A percentile compares a stretch with the other conserved stretches of the same genome.
phyloP scores from a whole-genome alignment of 2,329 filamentous ascomycete species.

The Cladosporium cucumerinum region DNA sequence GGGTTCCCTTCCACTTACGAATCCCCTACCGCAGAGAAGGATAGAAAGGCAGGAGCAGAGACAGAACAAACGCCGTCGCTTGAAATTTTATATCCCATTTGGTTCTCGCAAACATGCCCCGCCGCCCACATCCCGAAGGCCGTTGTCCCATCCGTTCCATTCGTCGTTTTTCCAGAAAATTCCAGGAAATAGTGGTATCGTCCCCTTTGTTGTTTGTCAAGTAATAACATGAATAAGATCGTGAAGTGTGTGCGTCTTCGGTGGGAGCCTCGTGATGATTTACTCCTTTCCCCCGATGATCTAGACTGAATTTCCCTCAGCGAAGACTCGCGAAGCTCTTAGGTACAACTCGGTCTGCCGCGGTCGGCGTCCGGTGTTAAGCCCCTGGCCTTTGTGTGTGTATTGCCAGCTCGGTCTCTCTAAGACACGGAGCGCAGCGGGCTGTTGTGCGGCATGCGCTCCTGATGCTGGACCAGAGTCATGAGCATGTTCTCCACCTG shows the following conservation, averaged over 20 bases:
- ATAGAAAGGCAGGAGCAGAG: not conserved
- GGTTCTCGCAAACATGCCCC: not conserved
- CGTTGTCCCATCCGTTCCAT: not conserved
- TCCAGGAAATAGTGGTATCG: not conserved
- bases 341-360: not conserved
- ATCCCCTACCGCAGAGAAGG: not conserved
- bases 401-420: not conserved
- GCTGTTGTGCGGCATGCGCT: constrained; percentile 18
- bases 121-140: not conserved
- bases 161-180: too few species aligned
- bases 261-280: not conserved
- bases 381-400: not conserved
- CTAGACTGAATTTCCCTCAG: not conserved
- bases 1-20: not conserved
- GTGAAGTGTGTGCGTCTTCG: constrained; percentile 3
- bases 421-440: constrained; percentile 13
- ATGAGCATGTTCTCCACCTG: constrained; percentile 59
- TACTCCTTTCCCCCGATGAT: not conserved
- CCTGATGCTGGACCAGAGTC: constrained; percentile 29
- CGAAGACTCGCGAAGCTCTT: not conserved
- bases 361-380: not conserved
- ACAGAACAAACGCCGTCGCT: not conserved
- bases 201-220: constrained; percentile 2
- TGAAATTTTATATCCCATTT: not conserved
- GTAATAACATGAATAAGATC: constrained; percentile 13